phyloP scores from a whole-genome alignment of 108 stramenopile genomes.

The Cyclotella choctawhatcheeana region DNA sequence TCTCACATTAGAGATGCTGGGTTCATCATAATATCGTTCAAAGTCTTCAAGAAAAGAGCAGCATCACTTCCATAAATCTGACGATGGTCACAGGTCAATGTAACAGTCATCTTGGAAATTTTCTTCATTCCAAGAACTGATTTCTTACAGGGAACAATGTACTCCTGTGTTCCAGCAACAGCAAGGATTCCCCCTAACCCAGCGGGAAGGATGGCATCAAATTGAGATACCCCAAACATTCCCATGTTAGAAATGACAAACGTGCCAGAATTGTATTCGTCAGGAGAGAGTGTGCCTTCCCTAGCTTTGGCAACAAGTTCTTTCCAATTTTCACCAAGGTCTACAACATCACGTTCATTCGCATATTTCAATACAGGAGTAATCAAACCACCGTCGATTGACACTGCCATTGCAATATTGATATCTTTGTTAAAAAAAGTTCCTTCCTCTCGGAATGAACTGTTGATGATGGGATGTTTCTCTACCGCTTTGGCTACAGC shows the following conservation, averaged over 20 bases:
- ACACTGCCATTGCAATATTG: slow-evolving; percentile 98
- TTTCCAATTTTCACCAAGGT: slow-evolving; percentile 94
- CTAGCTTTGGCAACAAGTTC: slow-evolving; percentile 89
- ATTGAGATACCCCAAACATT: slow-evolving; percentile 96
- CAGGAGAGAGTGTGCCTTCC: slow-evolving; percentile 81
- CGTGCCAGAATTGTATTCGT: slow-evolving; percentile 95
- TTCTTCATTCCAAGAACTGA: slow-evolving; percentile 91
- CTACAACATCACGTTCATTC: slow-evolving; percentile 88
- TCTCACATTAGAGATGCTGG: slow-evolving; percentile 39
- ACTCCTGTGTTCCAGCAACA: slow-evolving; percentile 89
- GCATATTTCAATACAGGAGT: slow-evolving; percentile 94
- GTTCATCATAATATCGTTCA: slow-evolving; percentile 94
- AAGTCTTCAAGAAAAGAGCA: slow-evolving; percentile 93
- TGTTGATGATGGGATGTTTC: slow-evolving; percentile 96
- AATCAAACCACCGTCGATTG: slow-evolving; percentile 98
- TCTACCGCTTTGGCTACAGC: slow-evolving; percentile 93
- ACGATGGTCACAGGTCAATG: slow-evolving; percentile 96
- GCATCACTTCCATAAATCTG: slow-evolving; percentile 98
- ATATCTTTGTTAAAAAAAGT: slow-evolving; percentile 93
- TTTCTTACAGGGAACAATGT: slow-evolving; percentile 74
- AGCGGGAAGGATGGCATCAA: slow-evolving; percentile 94
- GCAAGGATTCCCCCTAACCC: slow-evolving; percentile 94
- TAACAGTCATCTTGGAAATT: slow-evolving; percentile 95
- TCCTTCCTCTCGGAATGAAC: slow-evolving; percentile 83
- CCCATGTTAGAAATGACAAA: slow-evolving; percentile 99